Base-by-base conservation (phyloP, 768 basidiomycete species). In the Botryobasidium botryosum region DNA sequence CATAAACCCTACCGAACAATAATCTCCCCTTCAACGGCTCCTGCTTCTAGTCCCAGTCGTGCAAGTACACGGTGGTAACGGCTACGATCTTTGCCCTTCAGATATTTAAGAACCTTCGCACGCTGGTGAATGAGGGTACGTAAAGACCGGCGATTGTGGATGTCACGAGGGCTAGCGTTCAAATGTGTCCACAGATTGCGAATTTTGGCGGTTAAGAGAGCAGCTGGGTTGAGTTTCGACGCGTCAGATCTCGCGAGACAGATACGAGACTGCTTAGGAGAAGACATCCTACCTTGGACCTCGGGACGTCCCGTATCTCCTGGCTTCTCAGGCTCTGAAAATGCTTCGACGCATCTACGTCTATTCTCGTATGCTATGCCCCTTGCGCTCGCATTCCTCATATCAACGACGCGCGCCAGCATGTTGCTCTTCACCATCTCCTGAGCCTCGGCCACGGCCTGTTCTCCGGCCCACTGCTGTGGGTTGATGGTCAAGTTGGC, bases 281-380 rank as follows among this genome's bases (percentile, higher is more conserved):
- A n/a, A n/a, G n/a, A n/a, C n/a, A n/a, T n/a, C 73, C 48, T 56
- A 87, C 91, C 87, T 70, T 94, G 91, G 0, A 94, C 90, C 56
- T 88, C 86, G 1, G 84, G 69, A 33, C 81, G 67, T 33, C 90
- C 91, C 0, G 88, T 67, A 59, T 91, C 83, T 47, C 69, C 74
- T 20, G 70, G 70, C 51, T 72, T 78, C 41, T 67, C 68, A 0
- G 71, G 68, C 5, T 69, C 65, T 1, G 90, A 92, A 62, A 97
- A 96, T 24, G 72, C 75, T 12, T 63, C 62, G 24, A 94, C 67
- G 49, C 90, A 79, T 50, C 87, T 69, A 56, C 74, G 67, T 48
- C 82, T 68, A 59, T 94, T 96, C 62, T 88, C 85, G 54, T 71
- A 84, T 41, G 83, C 74, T 50, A 96, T 76, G n/a, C 86, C 87